Percentiles rank a stretch among this genome's conserved stretches.
Conservation (phyloP, 2,329 filamentous ascomycete species). For the Chaetomium globosum region DNA sequence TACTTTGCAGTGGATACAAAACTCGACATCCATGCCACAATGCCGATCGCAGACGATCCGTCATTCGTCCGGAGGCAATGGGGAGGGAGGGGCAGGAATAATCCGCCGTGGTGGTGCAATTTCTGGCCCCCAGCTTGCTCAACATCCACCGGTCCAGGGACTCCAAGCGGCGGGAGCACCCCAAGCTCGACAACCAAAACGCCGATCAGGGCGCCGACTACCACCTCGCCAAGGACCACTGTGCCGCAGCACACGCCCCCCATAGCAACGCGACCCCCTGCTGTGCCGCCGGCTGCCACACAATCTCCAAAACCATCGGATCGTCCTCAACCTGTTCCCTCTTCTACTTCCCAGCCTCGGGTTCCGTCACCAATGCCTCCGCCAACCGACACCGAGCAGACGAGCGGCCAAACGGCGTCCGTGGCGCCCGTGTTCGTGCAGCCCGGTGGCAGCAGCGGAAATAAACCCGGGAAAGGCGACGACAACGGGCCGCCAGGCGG, state of each 20-base stretch:
- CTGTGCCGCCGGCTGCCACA: slow-evolving; percentile 17
- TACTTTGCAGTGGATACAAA: background rate
- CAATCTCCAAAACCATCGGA: slow-evolving; percentile 3
- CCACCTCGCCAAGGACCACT: slow-evolving; percentile 5
- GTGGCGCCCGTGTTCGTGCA: slow-evolving; percentile 8
- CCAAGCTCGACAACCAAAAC: background rate
- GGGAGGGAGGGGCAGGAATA: background rate
- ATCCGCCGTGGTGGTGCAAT: slow-evolving; percentile 12
- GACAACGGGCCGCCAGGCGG: background rate
- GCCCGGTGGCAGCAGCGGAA: background rate
- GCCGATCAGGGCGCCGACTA: background rate
- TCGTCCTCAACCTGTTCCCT: background rate
- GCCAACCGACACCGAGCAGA: background rate
- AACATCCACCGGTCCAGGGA: background rate
- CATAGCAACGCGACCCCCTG: slow-evolving; percentile 6
- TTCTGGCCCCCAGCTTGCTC: slow-evolving; percentile 5
- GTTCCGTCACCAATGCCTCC: background rate
- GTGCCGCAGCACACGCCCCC: slow-evolving; percentile 6
- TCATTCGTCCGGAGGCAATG: slow-evolving; percentile 3
- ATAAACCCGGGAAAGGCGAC: background rate
- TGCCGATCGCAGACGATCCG: background rate
- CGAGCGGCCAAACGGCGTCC: background rate
- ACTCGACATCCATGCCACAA: background rate
- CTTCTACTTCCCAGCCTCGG: slow-evolving; percentile 2
- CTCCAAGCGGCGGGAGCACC: background rate